A percentile compares a stretch with the other conserved stretches of the same genome.
Conservation (phyloP, 2,329 filamentous ascomycete genomes). For the Coleophoma crateriformis region DNA sequence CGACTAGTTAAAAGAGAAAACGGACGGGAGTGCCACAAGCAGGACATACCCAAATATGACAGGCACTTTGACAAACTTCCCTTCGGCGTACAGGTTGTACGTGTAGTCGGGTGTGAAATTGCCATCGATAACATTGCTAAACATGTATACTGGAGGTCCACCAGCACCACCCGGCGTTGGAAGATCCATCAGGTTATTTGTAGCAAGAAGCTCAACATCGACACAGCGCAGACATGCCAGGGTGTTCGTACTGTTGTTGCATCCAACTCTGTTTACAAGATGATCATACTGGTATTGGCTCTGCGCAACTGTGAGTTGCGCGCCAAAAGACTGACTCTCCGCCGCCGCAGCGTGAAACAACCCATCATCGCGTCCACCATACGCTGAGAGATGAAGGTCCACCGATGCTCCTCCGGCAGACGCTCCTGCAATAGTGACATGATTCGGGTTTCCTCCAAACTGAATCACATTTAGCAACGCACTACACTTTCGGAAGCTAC, state of each 20-base stretch:
- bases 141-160: constrained; percentile 42
- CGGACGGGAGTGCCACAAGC: too few relatives aligned
- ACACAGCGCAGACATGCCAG: constrained; percentile 41
- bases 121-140: constrained; percentile 48
- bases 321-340: constrained; percentile 46
- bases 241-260: constrained; percentile 28
- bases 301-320: constrained; percentile 38
- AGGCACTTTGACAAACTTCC: constrained; percentile 48
- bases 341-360: constrained; percentile 47
- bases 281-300: constrained; percentile 47
- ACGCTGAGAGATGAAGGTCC: constrained; percentile 55
- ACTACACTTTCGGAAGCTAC: constrained; percentile 3
- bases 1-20: not conserved
- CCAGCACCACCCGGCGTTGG: constrained; percentile 27
- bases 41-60: constrained; percentile 35
- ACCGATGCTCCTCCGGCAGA: constrained; percentile 64
- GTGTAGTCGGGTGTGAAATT: constrained; percentile 44
- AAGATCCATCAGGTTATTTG: constrained; percentile 33
- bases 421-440: constrained; percentile 63
- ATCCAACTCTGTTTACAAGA: constrained; percentile 37
- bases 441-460: constrained; percentile 65
- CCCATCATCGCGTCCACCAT: constrained; percentile 39
- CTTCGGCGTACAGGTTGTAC: constrained; percentile 40
- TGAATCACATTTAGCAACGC: constrained; percentile 19
- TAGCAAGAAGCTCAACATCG: constrained; percentile 34